Percentiles rank a stretch among this genome's conserved stretches.
Evolutionary conservation across 2,329 filamentous ascomycete genomes (phyloP).

Genomic region (Alternaria rosae): DNA sequence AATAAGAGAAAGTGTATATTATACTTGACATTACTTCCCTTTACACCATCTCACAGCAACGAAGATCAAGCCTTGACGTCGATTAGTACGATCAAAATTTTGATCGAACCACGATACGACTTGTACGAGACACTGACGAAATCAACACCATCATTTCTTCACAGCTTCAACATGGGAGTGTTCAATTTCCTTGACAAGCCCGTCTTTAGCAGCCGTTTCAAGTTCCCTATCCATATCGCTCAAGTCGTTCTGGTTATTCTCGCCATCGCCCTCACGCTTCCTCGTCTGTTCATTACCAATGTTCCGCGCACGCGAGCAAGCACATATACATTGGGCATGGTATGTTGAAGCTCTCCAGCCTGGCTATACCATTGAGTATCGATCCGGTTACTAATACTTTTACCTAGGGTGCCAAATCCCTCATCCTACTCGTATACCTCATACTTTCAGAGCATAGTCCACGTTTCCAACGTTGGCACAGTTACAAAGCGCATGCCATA

Average conservation of each 20-base stretch:
- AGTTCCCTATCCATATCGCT: constrained; percentile 22
- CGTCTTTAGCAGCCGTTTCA: constrained; percentile 38
- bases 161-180: constrained; percentile 13
- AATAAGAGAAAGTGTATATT: background rate
- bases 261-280: constrained; percentile 24
- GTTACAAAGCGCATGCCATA: constrained; percentile 53
- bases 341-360: background rate
- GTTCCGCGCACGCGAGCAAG: constrained; percentile 27
- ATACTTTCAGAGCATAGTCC: constrained; percentile 49
- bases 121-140: background rate
- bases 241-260: constrained; percentile 19
- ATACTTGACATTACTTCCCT: background rate
- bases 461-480: constrained; percentile 47
- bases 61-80: background rate
- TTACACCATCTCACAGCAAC: background rate
- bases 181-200: constrained; percentile 20
- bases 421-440: constrained; percentile 53
- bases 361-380: background rate
- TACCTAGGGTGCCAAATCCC: constrained; percentile 49
- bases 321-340: constrained; percentile 35
- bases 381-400: background rate
- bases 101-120: background rate
- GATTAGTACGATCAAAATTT: background rate
- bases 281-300: constrained; percentile 32
- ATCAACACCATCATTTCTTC: background rate